Conservation (phyloP, 306 rosid genomes). For the peach (Prunus persica) region DNA sequence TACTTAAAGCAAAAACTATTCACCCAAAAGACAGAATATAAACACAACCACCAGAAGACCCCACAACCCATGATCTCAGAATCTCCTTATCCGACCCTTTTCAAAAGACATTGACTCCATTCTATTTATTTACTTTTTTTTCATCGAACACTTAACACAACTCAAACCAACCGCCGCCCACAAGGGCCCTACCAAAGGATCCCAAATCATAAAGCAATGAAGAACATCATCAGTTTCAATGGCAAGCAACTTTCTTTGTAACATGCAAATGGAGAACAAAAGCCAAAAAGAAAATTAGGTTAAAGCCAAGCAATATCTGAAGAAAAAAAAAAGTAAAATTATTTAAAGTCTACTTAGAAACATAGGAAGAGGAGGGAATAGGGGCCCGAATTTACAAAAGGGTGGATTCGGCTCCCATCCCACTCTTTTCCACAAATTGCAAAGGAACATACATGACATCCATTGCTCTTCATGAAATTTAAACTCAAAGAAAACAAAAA, state of each 20-base stretch:
- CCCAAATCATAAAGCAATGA: neutral
- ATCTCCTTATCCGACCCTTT: conserved; percentile 30
- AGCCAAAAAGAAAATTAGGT: neutral
- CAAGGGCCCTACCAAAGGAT: conserved; percentile 18
- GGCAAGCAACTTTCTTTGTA: neutral
- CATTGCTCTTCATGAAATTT: conserved; percentile 24
- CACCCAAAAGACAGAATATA: neutral
- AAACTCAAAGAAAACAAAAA: neutral
- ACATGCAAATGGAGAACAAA: neutral
- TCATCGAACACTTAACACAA: neutral
- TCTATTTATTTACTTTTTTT: neutral
- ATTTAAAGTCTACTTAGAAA: conserved; percentile 27
- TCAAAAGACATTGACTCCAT: conserved; percentile 2
- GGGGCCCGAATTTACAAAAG: conserved; percentile 49
- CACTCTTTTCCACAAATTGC: conserved; percentile 23
- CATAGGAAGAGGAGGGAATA: conserved; percentile 25
- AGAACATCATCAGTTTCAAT: neutral
- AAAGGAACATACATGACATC: conserved; percentile 22
- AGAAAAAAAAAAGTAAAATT: neutral
- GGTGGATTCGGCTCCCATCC: conserved; percentile 35
- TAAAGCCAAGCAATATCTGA: neutral
- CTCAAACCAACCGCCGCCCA: neutral
- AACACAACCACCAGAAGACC: conserved; percentile 6
- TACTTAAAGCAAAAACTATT: neutral
- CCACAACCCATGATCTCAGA: conserved; percentile 31